phyloP scores from a whole-genome alignment of 257 asterid genomes.

The Plectranthus barbatus region DNA sequence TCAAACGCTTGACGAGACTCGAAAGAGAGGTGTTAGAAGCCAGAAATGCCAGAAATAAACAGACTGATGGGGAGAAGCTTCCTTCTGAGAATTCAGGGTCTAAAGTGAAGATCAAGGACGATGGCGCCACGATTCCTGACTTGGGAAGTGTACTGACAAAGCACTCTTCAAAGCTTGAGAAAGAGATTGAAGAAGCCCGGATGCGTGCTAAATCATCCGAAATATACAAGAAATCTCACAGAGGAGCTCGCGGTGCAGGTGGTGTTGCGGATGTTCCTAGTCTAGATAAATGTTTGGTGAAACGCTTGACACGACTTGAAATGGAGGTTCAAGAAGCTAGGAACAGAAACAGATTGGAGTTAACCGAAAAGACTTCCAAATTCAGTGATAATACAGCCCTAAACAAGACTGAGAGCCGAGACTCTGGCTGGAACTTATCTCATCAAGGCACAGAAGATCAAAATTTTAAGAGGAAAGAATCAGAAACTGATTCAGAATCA shows the following conservation, averaged over 20 bases:
- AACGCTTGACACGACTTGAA: constrained; percentile 65
- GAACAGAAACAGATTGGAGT: constrained; percentile 17
- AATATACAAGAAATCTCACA: constrained; percentile 18
- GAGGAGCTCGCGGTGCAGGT: constrained; percentile 1
- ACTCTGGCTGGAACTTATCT: not conserved
- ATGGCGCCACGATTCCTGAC: constrained; percentile 24
- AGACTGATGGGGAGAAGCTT: constrained; percentile 11
- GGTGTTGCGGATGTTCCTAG: constrained; percentile 43
- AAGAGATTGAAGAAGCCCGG: constrained; percentile 45
- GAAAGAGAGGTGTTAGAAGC: constrained; percentile 91
- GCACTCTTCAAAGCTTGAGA: constrained; percentile 66
- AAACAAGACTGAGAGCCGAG: constrained; percentile 23
- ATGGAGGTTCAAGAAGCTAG: constrained; percentile 73
- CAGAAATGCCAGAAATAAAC: constrained; percentile 48
- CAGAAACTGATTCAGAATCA: constrained; percentile 13
- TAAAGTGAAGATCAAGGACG: constrained; percentile 20
- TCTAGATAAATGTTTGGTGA: constrained; percentile 63
- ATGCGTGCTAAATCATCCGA: constrained; percentile 11
- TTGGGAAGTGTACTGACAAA: constrained; percentile 40
- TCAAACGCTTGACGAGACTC: constrained; percentile 74
- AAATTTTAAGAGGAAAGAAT: not conserved
- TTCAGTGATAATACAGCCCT: constrained; percentile 49
- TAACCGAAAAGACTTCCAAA: not conserved
- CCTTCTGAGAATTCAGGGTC: not conserved
- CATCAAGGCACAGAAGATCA: not conserved